phyloP scores from a whole-genome alignment of 306 rosid species.

The Malus orientalis region DNA sequence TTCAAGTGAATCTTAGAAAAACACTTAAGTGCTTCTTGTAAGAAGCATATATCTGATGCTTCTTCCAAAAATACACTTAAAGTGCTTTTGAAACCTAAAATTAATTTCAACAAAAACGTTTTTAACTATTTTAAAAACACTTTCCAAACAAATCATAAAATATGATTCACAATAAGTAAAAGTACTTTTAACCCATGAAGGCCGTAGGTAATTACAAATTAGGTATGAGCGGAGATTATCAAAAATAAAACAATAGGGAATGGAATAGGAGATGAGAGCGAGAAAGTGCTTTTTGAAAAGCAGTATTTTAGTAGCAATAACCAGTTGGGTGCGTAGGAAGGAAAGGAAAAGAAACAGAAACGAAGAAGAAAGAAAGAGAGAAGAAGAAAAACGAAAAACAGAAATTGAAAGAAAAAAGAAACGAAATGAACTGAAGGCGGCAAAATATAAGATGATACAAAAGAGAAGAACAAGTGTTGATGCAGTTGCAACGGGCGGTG shows the following conservation, averaged over 20 bases:
- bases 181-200: too few species aligned
- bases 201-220: too few species aligned
- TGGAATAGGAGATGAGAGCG: not conserved
- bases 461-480: slow-evolving; percentile 13
- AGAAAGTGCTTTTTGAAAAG: slow-evolving; percentile 17
- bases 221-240: not conserved
- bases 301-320: not conserved
- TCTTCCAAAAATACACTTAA: too few species aligned
- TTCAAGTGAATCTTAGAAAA: fast-evolving
- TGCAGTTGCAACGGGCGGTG: not conserved
- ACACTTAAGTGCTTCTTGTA: too few species aligned
- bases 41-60: fast-evolving
- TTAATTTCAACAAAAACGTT: too few species aligned
- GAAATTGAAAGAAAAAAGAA: slow-evolving; percentile 4
- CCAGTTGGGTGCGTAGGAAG: not conserved
- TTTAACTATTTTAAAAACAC: too few species aligned
- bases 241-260: not conserved
- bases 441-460: not conserved
- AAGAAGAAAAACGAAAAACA: slow-evolving; percentile 9
- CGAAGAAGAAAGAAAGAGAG: not conserved
- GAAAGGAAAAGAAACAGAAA: slow-evolving; percentile 14
- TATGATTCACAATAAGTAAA: too few species aligned
- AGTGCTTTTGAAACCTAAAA: too few species aligned
- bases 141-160: too few species aligned
- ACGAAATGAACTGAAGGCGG: slow-evolving; percentile 15